These are phyloP conservation scores for Trypanosoma brucei DNA, from an alignment of 208 protist species.

Conservation along the genomic window DNA sequence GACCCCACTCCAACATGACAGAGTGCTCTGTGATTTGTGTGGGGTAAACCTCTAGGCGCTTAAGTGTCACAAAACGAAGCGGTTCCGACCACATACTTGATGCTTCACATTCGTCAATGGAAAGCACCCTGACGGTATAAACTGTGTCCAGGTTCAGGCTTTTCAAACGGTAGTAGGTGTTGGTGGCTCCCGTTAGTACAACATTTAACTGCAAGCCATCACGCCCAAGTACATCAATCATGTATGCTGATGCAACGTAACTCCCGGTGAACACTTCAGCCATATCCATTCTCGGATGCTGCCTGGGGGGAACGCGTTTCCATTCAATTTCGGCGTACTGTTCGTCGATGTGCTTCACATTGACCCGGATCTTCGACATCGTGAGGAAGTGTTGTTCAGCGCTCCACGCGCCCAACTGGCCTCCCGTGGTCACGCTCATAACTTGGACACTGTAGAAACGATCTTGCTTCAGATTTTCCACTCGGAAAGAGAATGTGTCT, in stretches of 20 bases:
- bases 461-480: conserved; percentile 42
- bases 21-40: conserved; percentile 69
- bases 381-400: conserved; percentile 59
- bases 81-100: conserved; percentile 63
- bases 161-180: conserved; percentile 35
- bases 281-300: conserved; percentile 13
- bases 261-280: conserved; percentile 35
- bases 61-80: conserved; percentile 60
- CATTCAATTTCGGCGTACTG: conserved; percentile 65
- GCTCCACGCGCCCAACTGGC: conserved; percentile 79
- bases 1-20: conserved; percentile 65
- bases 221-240: conserved; percentile 48
- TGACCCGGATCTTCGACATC: conserved; percentile 57
- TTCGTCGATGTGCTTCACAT: conserved; percentile 51
- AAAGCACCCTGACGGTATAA: conserved; percentile 59
- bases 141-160: conserved; percentile 53
- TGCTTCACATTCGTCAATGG: conserved; percentile 46
- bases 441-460: conserved; percentile 81
- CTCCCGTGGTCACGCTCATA: conserved; percentile 68
- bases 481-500: conserved; percentile 10
- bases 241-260: conserved; percentile 41
- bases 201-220: conserved; percentile 26
- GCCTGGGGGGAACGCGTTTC: conserved; percentile 31
- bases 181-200: conserved; percentile 15
- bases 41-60: conserved; percentile 46